phyloP scores from a whole-genome alignment of 495 filamentous ascomycete species.

The Barbatosphaeria neglecta region DNA sequence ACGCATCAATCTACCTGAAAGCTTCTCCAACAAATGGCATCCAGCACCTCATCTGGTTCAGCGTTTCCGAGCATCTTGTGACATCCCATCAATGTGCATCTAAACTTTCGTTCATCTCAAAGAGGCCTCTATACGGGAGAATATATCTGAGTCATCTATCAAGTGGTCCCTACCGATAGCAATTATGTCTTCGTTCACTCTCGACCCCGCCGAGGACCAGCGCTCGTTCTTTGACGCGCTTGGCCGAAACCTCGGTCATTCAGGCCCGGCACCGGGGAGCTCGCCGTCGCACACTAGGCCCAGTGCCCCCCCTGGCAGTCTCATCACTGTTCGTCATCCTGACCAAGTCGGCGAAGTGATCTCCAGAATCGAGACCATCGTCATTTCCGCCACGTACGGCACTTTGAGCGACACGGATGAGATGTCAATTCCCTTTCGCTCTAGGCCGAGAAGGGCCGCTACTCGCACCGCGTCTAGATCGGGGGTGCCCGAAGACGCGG shows the following conservation, averaged over 20 bases:
- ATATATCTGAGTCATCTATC: too few relatives aligned
- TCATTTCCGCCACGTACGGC: slow-evolving; percentile 39
- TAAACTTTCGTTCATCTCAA: too few relatives aligned
- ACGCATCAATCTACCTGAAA: too few relatives aligned
- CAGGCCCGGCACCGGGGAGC: background rate
- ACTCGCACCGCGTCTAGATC: background rate
- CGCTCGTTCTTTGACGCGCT: too few relatives aligned
- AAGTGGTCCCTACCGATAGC: too few relatives aligned
- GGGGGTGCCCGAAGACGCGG: slow-evolving; percentile 3
- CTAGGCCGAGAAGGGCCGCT: background rate
- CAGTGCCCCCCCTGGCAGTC: background rate
- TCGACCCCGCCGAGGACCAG: too few relatives aligned
- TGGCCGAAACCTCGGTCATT: background rate
- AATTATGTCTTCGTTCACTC: too few relatives aligned
- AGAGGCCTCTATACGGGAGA: too few relatives aligned
- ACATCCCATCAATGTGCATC: too few relatives aligned
- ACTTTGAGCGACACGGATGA: slow-evolving; percentile 27
- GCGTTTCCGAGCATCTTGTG: too few relatives aligned
- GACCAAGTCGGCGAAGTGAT: slow-evolving; percentile 22
- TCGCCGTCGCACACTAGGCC: background rate
- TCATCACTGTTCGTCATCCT: slow-evolving; percentile 3
- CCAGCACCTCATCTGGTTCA: too few relatives aligned
- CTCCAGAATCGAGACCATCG: slow-evolving; percentile 38
- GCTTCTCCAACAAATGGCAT: too few relatives aligned
- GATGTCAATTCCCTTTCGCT: slow-evolving; percentile 32